phyloP scores from a whole-genome alignment of 148 eudicot genomes.

The Rhododendron simsii region DNA sequence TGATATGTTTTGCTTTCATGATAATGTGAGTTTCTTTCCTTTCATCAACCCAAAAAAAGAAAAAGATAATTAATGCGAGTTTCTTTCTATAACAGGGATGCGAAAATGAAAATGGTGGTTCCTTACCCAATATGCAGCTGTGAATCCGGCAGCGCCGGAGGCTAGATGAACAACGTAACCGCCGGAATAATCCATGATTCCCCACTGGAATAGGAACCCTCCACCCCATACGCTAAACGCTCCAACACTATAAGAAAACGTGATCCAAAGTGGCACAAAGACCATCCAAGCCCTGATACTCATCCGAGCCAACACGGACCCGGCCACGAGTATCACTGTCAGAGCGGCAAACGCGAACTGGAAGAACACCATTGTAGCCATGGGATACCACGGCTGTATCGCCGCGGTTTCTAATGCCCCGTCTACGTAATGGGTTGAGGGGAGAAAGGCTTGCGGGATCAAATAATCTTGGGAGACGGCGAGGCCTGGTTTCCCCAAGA shows the following conservation, averaged over 20 bases:
- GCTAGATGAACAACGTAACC: conserved; percentile 24
- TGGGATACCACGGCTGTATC: conserved; percentile 11
- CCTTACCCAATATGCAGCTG: conserved; percentile 19
- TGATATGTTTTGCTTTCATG: background rate
- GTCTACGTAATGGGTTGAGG: background rate
- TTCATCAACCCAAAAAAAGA: too few relatives aligned
- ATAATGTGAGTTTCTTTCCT: background rate
- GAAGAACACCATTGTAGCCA: conserved; percentile 20
- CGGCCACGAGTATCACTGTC: conserved; percentile 16
- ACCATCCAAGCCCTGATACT: conserved; percentile 21
- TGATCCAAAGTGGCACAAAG: conserved; percentile 23
- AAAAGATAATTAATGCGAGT: background rate
- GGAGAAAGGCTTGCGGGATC: conserved; percentile 10
- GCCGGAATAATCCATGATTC: conserved; percentile 21
- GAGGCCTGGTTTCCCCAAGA: conserved; percentile 18
- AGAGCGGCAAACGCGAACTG: conserved; percentile 17
- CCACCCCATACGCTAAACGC: conserved; percentile 20
- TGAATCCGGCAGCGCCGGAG: conserved; percentile 18
- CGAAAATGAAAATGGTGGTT: background rate
- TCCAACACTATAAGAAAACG: conserved; percentile 17
- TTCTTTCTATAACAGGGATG: background rate
- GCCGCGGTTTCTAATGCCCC: background rate
- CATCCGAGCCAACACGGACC: conserved; percentile 18
- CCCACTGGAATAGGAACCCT: conserved; percentile 25
- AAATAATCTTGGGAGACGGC: conserved; percentile 15